Conservation (phyloP, 2,329 filamentous ascomycete species). For the Aspergillus sp. region DNA sequence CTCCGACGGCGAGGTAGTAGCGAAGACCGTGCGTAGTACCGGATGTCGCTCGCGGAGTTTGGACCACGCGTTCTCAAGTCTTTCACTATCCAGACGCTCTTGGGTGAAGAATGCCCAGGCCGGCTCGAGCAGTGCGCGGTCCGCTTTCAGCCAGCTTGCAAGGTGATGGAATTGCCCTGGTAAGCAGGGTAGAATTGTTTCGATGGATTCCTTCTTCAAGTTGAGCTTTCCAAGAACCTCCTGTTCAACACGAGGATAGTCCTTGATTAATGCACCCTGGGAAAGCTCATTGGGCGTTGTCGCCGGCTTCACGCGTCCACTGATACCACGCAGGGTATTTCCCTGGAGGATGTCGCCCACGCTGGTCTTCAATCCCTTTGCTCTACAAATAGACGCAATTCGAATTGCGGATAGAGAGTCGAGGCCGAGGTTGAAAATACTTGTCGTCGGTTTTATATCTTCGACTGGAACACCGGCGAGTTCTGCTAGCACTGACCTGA, state of each 20-base stretch:
- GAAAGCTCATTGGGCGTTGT: background rate
- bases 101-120: slow-evolving; percentile 29
- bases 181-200: slow-evolving; percentile 31
- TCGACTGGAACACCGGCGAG: slow-evolving; percentile 20
- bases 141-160: slow-evolving; percentile 33
- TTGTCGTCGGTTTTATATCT: slow-evolving; percentile 25
- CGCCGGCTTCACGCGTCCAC: slow-evolving; percentile 18
- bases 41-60: slow-evolving; percentile 31
- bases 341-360: slow-evolving; percentile 36
- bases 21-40: slow-evolving; percentile 37
- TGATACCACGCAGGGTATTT: slow-evolving; percentile 30
- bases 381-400: slow-evolving; percentile 28
- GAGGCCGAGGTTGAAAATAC: slow-evolving; percentile 32
- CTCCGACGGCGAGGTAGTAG: slow-evolving; percentile 23
- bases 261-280: slow-evolving; percentile 13
- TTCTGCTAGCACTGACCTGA: slow-evolving; percentile 25
- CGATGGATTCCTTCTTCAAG: slow-evolving; percentile 21
- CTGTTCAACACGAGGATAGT: slow-evolving; percentile 14
- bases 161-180: slow-evolving; percentile 37
- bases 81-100: slow-evolving; percentile 25
- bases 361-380: slow-evolving; percentile 24
- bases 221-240: slow-evolving; percentile 16
- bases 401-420: slow-evolving; percentile 34
- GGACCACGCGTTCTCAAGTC: slow-evolving; percentile 30
- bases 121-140: slow-evolving; percentile 31